phyloP scores from a whole-genome alignment of 148 eudicot genomes.

The Fagopyrum tataricum region DNA sequence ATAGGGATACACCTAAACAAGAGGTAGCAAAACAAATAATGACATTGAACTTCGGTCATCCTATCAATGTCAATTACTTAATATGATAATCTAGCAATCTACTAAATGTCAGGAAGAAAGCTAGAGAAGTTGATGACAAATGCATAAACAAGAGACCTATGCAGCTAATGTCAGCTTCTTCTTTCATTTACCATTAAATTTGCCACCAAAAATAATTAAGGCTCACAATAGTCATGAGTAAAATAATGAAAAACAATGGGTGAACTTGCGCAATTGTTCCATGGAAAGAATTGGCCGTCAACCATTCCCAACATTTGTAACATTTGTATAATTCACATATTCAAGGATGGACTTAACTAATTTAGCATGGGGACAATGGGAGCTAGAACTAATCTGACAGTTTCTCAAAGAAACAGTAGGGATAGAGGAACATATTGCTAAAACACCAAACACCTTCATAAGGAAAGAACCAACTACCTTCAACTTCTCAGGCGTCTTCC shows the following conservation, averaged over 20 bases:
- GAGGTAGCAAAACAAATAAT: not conserved
- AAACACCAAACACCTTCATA: conserved; percentile 95
- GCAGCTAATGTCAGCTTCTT: no score
- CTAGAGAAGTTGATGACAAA: no score
- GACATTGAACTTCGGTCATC: not conserved
- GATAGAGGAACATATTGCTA: conserved; percentile 53
- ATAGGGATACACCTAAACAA: no score
- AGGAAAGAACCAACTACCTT: conserved; percentile 97
- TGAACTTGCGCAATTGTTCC: no score
- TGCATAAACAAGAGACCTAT: no score
- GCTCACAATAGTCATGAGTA: not conserved
- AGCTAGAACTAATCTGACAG: not conserved
- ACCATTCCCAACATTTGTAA: not conserved
- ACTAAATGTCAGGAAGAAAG: no score
- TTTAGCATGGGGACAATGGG: not conserved
- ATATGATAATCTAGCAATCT: no score
- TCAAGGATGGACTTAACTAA: not conserved
- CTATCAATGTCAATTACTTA: not conserved
- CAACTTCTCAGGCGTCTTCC: conserved; percentile 87
- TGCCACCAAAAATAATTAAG: not conserved
- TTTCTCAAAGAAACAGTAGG: not conserved
- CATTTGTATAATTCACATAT: not conserved
- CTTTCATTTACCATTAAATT: no score
- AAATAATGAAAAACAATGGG: not conserved
- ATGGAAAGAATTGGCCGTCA: no score